Evolutionary conservation across 1,139 yeast genomes (phyloP).

Genomic region (Barnettozyma hawaiiensis): DNA sequence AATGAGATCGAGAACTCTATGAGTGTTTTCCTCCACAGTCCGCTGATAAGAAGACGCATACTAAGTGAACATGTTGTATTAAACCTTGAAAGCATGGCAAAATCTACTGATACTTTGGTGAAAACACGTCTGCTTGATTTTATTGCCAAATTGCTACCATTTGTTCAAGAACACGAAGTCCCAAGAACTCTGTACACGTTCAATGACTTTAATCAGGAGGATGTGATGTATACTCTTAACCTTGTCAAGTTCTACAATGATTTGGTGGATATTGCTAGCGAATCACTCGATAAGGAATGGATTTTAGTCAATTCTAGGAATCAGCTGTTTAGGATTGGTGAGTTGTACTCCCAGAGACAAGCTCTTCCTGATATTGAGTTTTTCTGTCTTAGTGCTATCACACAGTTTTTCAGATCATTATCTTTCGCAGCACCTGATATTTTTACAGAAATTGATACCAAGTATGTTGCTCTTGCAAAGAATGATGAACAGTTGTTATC

Average conservation of each 20-base stretch:
- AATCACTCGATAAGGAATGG: constrained; percentile 12
- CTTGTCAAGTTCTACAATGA: constrained; percentile 27
- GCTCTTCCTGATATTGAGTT: constrained; percentile 24
- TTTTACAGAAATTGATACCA: constrained; percentile 24
- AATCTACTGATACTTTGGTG: constrained; percentile 16
- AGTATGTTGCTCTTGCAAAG: constrained; percentile 22
- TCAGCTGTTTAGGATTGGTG: constrained; percentile 12
- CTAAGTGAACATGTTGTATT: constrained; percentile 23
- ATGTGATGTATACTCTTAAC: constrained; percentile 27
- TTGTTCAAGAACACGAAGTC: constrained; percentile 24
- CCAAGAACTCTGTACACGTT: constrained; percentile 23
- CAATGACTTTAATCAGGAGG: constrained; percentile 9
- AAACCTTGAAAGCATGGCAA: constrained; percentile 18
- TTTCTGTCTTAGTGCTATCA: constrained; percentile 27
- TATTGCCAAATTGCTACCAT: constrained; percentile 22
- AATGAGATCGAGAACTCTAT: constrained; percentile 29
- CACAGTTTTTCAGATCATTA: constrained; percentile 26
- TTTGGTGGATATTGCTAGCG: constrained; percentile 18
- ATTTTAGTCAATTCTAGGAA: constrained; percentile 10
- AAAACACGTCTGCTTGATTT: constrained; percentile 28
- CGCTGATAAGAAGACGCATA: constrained; percentile 28
- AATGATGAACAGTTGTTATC: constrained; percentile 26
- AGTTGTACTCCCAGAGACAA: constrained; percentile 22
- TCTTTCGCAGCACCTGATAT: constrained; percentile 23
- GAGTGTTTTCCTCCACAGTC: constrained; percentile 23